Evolutionary conservation across 371 early-diverging fungal genomes (phyloP).

Genomic region (Nematocida sp.): DNA sequence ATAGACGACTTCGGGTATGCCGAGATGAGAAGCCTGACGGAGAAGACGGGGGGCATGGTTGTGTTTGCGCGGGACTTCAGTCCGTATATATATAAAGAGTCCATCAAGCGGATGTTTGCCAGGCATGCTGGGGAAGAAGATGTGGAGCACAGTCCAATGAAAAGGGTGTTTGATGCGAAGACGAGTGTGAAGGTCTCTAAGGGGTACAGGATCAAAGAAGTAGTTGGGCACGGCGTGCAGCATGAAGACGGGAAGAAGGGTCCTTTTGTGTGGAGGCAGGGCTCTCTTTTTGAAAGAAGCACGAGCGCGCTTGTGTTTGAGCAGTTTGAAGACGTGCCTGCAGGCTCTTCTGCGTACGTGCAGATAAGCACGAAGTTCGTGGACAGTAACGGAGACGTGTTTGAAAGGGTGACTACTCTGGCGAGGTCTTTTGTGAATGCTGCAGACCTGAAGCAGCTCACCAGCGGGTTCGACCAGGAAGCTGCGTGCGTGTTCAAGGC

Average conservation of each 20-base stretch:
- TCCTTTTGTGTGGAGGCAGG: slow-evolving; percentile 56
- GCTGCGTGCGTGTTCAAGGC: slow-evolving; percentile 95
- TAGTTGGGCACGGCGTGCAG: slow-evolving; percentile 58
- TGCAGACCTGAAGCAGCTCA: slow-evolving; percentile 68
- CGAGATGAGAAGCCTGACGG: slow-evolving; percentile 88
- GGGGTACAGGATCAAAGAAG: slow-evolving; percentile 54
- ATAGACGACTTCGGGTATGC: slow-evolving; percentile 85
- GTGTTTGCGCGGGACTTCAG: slow-evolving; percentile 76
- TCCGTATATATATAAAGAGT: slow-evolving; percentile 57
- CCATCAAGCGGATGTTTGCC: slow-evolving; percentile 51
- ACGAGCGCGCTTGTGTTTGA: slow-evolving; percentile 59
- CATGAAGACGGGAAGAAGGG: slow-evolving; percentile 24
- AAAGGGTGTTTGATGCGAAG: slow-evolving; percentile 94
- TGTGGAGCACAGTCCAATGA: slow-evolving; percentile 68
- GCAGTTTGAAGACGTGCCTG: slow-evolving; percentile 24
- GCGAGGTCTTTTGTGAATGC: slow-evolving; percentile 56
- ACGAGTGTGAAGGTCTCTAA: slow-evolving; percentile 71
- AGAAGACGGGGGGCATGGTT: slow-evolving; percentile 83
- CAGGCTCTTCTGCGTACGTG: slow-evolving; percentile 56
- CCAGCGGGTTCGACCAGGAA: slow-evolving; percentile 91
- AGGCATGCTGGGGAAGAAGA: slow-evolving; percentile 80
- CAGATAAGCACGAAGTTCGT: slow-evolving; percentile 63
- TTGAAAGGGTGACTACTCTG: slow-evolving; percentile 60
- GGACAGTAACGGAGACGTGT: slow-evolving; percentile 52
- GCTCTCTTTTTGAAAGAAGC: slow-evolving; percentile 45